A percentile compares a stretch with the other conserved stretches of the same genome.
Conservation (phyloP, 1,284 basidiomycete species). For the Sporisorium exsertum region DNA sequence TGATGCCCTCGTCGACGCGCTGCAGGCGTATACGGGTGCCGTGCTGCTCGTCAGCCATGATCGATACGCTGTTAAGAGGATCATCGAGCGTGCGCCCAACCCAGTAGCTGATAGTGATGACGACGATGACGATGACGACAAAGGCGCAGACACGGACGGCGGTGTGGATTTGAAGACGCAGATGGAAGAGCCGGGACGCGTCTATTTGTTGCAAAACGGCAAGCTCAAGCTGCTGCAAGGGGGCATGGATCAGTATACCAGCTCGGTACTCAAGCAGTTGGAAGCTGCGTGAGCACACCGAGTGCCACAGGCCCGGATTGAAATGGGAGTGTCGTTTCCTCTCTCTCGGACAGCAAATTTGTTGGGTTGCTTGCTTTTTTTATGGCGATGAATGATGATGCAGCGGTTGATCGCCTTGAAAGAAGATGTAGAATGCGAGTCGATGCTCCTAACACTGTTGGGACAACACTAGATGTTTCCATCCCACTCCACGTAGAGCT, state of each 20-base stretch:
- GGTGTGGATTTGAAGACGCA: slow-evolving; percentile 25
- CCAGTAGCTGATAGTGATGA: slow-evolving; percentile 42
- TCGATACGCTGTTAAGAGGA: slow-evolving; percentile 70
- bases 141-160: slow-evolving; percentile 44
- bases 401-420: not conserved
- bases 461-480: not conserved
- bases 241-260: slow-evolving; percentile 71
- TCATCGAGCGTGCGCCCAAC: slow-evolving; percentile 42
- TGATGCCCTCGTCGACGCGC: slow-evolving; percentile 74
- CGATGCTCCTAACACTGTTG: not conserved
- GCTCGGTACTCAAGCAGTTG: slow-evolving; percentile 61
- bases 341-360: no score
- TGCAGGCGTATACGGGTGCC: slow-evolving; percentile 75
- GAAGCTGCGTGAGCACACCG: slow-evolving; percentile 3
- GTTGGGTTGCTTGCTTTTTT: not conserved
- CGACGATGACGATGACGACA: slow-evolving; percentile 56
- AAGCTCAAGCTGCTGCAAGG: slow-evolving; percentile 71
- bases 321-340: not conserved
- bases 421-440: not conserved
- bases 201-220: slow-evolving; percentile 72
- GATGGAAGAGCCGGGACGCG: slow-evolving; percentile 69
- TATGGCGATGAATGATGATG: not conserved
- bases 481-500: not conserved
- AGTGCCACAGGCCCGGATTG: not conserved
- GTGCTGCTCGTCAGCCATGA: slow-evolving; percentile 79